Evolutionary conservation across 805 yeast genomes (phyloP).

Genomic region (Yarrowia sp.): DNA sequence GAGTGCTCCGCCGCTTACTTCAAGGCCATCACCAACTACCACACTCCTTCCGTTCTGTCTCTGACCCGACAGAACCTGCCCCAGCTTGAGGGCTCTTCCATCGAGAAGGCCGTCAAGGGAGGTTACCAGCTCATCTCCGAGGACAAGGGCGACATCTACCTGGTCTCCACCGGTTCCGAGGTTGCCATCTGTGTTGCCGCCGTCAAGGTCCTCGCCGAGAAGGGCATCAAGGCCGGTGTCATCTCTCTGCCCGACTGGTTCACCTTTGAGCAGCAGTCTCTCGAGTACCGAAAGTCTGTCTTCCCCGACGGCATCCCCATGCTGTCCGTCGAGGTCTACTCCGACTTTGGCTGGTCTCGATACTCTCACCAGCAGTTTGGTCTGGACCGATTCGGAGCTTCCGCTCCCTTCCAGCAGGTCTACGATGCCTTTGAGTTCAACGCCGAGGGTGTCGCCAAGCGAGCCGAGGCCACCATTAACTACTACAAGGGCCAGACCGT

Average conservation of each 20-base stretch:
- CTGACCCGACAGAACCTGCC: constrained; percentile 81
- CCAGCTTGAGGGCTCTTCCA: constrained; percentile 89
- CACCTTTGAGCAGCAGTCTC: constrained; percentile 84
- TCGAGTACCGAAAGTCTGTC: constrained; percentile 81
- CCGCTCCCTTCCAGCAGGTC: constrained; percentile 85
- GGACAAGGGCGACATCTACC: constrained; percentile 69
- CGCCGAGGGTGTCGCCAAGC: constrained; percentile 87
- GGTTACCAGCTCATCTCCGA: constrained; percentile 79
- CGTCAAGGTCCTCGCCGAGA: constrained; percentile 68
- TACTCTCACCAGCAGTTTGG: constrained; percentile 98
- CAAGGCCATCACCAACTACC: constrained; percentile 61
- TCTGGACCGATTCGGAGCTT: constrained; percentile 94
- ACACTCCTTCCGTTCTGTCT: constrained; percentile 73
- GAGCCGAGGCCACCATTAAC: constrained; percentile 78
- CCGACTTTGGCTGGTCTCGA: constrained; percentile 90
- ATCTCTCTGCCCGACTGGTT: constrained; percentile 93
- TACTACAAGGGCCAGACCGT: constrained; percentile 81
- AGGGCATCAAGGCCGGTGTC: constrained; percentile 77
- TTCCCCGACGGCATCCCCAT: constrained; percentile 95
- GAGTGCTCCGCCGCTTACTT: constrained; percentile 62
- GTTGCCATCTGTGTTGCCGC: constrained; percentile 83
- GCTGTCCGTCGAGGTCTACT: constrained; percentile 90
- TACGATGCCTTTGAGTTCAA: constrained; percentile 90
- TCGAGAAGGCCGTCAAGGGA: constrained; percentile 93
- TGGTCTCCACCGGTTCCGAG: constrained; percentile 95